Evolutionary conservation across 257 asterid species (phyloP), one percentile per base, ranked within the genome.

Genomic region (Primulina huaijiensis): DNA sequence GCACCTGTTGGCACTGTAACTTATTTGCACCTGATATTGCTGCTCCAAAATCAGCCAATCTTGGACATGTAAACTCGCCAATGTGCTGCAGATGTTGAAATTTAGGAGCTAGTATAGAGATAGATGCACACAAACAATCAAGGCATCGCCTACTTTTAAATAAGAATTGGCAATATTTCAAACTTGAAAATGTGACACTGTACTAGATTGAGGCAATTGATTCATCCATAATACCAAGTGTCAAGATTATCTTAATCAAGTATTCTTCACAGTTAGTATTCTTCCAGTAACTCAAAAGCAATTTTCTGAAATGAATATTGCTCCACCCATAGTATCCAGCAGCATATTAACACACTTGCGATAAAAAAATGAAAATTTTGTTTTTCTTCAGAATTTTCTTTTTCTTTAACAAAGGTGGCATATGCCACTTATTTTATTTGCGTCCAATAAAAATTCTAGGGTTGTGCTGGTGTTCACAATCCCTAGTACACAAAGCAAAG

Each of bases 31-130:
- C 99, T 64, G 97, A 89, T 83, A 94, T 91, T 74, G 99, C 97
- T 46, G 99, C 97, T 68, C 99, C 99, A 80, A 94, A 94, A 85
- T 94, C 99, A 65, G 99, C 99, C 73, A 94, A 89, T 81, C 96
- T 91, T 62, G 99, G 91, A 82, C 86, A 83, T 67, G 92, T 92
- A 76, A 94, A 94, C 77, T 91, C 99, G 35, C 99, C 98, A 59
- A 94, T 83, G 74, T 91, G 96, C 99, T 94, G 97, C 84, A 82
- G 43, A 71, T 50, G 76, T 73, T 62, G 35, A 76, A 76, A 69
- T 74, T 74, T 74, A 76, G 73, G 67, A 72, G 63, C 76, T 57
- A 74, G 64, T 72, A 77, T 16, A 23, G 25, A 8, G 33, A 25
- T 20, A 77, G 63, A 69, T 6, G 35, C 60, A 67, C 4, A 8